phyloP scores from a whole-genome alignment of 257 asterid species.

The Leonotis leonurus region DNA sequence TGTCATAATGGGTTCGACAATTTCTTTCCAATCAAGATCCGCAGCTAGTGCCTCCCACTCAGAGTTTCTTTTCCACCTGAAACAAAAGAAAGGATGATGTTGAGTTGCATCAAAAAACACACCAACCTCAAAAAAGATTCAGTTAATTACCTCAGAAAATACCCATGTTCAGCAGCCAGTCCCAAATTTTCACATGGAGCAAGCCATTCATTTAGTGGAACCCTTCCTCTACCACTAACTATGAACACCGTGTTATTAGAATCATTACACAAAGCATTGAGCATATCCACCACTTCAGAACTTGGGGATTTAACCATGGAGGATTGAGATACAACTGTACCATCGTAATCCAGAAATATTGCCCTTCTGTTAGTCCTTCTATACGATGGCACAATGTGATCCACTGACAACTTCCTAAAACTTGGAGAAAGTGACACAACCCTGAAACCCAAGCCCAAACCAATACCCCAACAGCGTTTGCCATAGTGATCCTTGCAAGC shows the following conservation, averaged over 20 bases:
- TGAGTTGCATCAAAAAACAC: not conserved
- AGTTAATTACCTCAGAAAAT: conserved; percentile 51
- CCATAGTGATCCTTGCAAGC: conserved; percentile 76
- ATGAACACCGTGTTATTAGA: conserved; percentile 71
- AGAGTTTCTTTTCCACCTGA: conserved; percentile 51
- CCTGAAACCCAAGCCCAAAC: conserved; percentile 76
- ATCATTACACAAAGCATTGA: conserved; percentile 58
- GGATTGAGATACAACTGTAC: conserved; percentile 78
- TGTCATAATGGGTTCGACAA: conserved; percentile 81
- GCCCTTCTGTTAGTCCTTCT: conserved; percentile 63
- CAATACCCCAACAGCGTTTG: conserved; percentile 88
- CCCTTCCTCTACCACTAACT: conserved; percentile 81
- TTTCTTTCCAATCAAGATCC: conserved; percentile 79
- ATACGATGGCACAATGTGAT: conserved; percentile 62
- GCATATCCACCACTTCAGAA: conserved; percentile 50
- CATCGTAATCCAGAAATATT: conserved; percentile 89
- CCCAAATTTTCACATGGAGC: conserved; percentile 69
- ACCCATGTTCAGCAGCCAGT: conserved; percentile 90
- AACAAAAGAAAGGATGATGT: conserved; percentile 1
- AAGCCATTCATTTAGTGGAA: conserved; percentile 66
- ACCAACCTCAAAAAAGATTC: not conserved
- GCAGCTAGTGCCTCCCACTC: conserved; percentile 66
- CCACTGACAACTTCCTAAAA: conserved; percentile 66
- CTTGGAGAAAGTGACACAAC: conserved; percentile 81
- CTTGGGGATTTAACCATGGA: conserved; percentile 56